Evolutionary conservation across 768 basidiomycete genomes (phyloP), one percentile per base, ranked within the genome.

Genomic region (Dacryopinax primogenitus): DNA sequence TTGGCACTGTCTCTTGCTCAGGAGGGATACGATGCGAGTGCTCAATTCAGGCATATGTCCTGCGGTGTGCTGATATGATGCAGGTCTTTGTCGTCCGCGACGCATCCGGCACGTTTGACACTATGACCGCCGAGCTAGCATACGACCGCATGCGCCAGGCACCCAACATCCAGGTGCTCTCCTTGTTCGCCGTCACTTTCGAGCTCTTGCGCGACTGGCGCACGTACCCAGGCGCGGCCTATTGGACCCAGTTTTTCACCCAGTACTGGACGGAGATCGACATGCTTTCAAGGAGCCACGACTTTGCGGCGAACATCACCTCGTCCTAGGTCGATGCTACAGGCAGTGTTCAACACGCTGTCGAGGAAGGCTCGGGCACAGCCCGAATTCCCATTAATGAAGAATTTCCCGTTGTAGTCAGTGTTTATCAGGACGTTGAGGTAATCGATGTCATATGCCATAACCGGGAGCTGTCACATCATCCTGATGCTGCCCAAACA

Each of bases 151-250:
- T 81, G 80, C 77, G 79, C 47, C 74, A 70, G 11, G 80, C 78
- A 9, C 41, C 41, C 7, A 80, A 80, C 9, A 77, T 82, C 3
- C 74, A 80, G 26, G 76, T 82, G 21, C 65, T 79, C 4, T 80
- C 80, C 3, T 70, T 76, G 68, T 81, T 81, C 67, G 77, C 80
- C 6, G 71, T 81, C 44, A 71, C 73, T 18, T 72, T 71, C 32
- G 81, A 82, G 69, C 74, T 81, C 37, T 80, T 82, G 80, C 72
- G 80, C 41, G 80, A 82, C 70, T 82, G 81, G 81, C 77, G 79
- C 64, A 74, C 76, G 68, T 77, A 77, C 3, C 80, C 81, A n/a
- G 80, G 80, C 1, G 68, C 78, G 0, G 18, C 62, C 18, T 74
- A 80, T 69, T 65, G 81, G 69, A 62, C 80, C 62, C 79, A 80